Conservation (phyloP, 352 stramenopile species). For the Pythium phragmiticola region DNA sequence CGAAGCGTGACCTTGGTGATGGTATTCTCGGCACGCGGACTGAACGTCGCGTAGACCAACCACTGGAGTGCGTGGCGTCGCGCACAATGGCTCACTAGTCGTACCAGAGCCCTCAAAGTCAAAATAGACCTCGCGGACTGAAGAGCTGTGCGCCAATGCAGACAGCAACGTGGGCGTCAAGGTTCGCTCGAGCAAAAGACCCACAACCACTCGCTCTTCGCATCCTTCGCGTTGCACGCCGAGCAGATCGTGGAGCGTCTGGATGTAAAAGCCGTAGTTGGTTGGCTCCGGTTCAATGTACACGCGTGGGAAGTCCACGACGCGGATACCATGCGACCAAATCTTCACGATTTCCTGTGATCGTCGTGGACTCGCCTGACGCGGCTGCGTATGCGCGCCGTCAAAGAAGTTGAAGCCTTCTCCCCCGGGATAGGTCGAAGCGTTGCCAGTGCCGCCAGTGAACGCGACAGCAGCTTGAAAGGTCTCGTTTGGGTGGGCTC, state of each 20-base stretch:
- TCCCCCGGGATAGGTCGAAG: neutral
- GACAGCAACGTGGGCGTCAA: neutral
- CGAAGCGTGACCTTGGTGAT: neutral
- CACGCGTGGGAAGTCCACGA: neutral
- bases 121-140: neutral
- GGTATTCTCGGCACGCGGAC: neutral
- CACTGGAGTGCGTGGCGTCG: neutral
- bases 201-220: neutral
- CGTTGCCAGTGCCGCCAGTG: neutral
- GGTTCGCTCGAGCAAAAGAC: neutral
- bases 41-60: neutral
- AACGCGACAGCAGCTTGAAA: no score
- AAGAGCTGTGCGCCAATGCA: neutral
- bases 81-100: neutral
- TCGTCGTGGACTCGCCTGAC: neutral
- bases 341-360: neutral
- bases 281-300: neutral
- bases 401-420: neutral
- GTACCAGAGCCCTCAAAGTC: neutral
- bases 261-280: neutral
- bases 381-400: neutral
- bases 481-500: neutral
- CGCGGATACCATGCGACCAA: neutral
- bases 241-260: neutral
- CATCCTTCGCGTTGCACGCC: neutral